Conservation (phyloP, 768 basidiomycete genomes). For the Pleurotus citrinopileatus region DNA sequence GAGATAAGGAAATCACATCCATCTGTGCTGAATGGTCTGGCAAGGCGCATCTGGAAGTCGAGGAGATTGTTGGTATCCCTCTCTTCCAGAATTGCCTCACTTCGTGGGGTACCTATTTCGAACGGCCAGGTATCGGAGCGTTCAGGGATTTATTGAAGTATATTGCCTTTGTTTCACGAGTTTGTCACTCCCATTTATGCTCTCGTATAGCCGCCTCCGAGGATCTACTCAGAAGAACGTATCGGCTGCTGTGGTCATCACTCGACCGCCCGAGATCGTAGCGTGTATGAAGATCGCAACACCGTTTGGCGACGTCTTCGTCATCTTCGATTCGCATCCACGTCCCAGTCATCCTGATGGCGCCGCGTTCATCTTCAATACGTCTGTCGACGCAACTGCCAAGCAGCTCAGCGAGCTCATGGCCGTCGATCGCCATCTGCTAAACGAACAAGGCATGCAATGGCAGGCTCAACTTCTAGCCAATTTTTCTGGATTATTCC, state of each 20-base stretch:
- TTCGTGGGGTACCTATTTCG: slow-evolving; percentile 1
- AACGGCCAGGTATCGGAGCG: neutral
- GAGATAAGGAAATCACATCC: slow-evolving; percentile 11
- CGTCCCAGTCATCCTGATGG: slow-evolving; percentile 60
- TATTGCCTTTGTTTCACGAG: too few species aligned
- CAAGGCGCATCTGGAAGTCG: slow-evolving; percentile 10
- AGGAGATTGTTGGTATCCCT: slow-evolving; percentile 1
- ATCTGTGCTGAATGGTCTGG: slow-evolving; percentile 13
- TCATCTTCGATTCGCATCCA: slow-evolving; percentile 69
- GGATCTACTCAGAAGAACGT: slow-evolving; percentile 14
- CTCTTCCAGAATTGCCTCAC: slow-evolving; percentile 1
- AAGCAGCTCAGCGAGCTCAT: slow-evolving; percentile 44
- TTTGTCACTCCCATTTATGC: neutral
- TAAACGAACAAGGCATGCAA: slow-evolving; percentile 41
- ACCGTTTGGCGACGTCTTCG: slow-evolving; percentile 38
- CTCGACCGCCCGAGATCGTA: slow-evolving; percentile 70
- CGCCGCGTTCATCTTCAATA: slow-evolving; percentile 54
- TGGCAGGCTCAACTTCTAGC: slow-evolving; percentile 67
- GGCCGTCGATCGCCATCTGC: slow-evolving; percentile 42
- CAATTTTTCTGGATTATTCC: slow-evolving; percentile 58
- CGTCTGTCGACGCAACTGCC: slow-evolving; percentile 41
- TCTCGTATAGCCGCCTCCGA: slow-evolving; percentile 25
- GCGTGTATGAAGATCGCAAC: slow-evolving; percentile 42
- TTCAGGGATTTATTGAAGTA: slow-evolving; percentile 11
- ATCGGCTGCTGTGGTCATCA: slow-evolving; percentile 49